Evolutionary conservation across 306 rosid genomes (phyloP).

Genomic region (Quercus parvula): DNA sequence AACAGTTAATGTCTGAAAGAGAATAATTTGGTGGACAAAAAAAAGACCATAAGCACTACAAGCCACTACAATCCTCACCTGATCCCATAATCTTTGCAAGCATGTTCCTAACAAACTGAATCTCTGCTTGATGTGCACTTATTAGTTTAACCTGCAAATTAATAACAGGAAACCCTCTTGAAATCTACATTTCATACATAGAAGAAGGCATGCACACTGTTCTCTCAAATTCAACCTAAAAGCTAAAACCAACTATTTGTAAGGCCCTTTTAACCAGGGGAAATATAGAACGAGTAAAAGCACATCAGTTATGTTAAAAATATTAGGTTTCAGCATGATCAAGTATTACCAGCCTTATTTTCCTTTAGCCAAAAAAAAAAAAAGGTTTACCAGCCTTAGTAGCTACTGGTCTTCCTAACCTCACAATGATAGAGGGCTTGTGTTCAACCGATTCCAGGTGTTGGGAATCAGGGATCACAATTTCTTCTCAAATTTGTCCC

Average conservation of each 20-base stretch:
- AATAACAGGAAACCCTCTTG: background rate
- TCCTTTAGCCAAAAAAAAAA: too few relatives aligned
- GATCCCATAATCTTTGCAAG: conserved; percentile 49
- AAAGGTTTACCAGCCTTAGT: background rate
- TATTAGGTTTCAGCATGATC: background rate
- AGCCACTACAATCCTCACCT: conserved; percentile 43
- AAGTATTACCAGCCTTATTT: background rate
- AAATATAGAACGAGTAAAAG: background rate
- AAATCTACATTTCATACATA: background rate
- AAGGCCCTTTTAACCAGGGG: background rate
- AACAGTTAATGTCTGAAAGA: background rate
- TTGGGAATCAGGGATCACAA: background rate
- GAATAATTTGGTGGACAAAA: background rate
- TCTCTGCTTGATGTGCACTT: conserved; percentile 54
- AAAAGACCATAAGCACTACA: background rate
- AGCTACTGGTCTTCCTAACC: background rate
- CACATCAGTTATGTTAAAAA: background rate
- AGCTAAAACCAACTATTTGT: background rate
- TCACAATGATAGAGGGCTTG: background rate
- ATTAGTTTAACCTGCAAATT: conserved; percentile 59
- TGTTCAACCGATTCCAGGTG: background rate
- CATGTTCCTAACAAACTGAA: conserved; percentile 47
- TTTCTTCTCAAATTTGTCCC: background rate
- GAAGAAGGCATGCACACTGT: background rate
- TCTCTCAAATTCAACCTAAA: background rate